Base-by-base conservation (phyloP, 805 yeast species). In the Starmerella floricola region DNA sequence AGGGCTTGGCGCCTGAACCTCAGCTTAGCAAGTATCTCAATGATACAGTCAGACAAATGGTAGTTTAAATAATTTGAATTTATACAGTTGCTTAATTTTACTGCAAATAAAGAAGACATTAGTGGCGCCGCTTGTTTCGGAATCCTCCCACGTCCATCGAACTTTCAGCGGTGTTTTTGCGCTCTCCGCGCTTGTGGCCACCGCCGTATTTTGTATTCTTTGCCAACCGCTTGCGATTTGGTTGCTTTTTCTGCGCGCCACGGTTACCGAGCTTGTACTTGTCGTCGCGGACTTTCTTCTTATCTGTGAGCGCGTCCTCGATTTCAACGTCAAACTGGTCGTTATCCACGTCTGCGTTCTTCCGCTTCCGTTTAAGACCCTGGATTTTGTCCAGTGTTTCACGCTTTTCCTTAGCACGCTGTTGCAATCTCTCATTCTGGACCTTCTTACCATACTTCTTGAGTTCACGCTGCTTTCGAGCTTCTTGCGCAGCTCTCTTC, bases 371-470 rank as follows among this genome's bases (percentile, higher is more conserved):
- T 72, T 84, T 85, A 57, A 91, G 72, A n/a, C 82, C 71, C 64
- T 86, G 87, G 62, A 88, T 84, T 67, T 80, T 82, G 19, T 87
- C 95, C 52, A 88, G 64, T 17, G 95, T 78, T 19, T 85, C 95
- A 59, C 74, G 76, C 79, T 88, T 88, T 55, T 86, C 91, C 68
- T 82, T 79, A 60, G 84, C 93, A 66, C 97, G 80, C 55, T 82
- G 84, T 66, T 87, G 95, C 57, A 87, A 70, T 34, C 94, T 86
- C 51, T 84, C 94, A 55, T 82, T 75, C 69, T 87, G 95, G 26
- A 87, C 96, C 68, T 88, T 94, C 66, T 88, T 88, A 65, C 97
- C 97, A 55, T 85, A 88, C 69, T 88, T 88, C 79, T 88, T 88
- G 61, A 88, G 74, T 50, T 81, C 79, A 65, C 98, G 78, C 69